phyloP scores from a whole-genome alignment of 2,329 filamentous ascomycete genomes.

The Beauveria asiatica region DNA sequence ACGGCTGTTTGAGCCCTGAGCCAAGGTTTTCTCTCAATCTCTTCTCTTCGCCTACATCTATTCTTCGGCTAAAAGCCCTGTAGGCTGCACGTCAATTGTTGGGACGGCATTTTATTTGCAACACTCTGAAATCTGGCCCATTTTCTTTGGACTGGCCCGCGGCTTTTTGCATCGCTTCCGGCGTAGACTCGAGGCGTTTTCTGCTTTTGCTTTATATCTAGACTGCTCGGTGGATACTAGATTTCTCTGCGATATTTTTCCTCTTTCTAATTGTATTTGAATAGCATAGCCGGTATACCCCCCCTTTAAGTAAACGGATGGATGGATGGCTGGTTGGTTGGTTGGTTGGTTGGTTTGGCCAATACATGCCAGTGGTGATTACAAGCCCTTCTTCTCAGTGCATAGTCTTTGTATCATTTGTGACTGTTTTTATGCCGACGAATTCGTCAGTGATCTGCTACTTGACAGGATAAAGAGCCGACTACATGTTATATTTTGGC shows the following conservation, averaged over 20 bases:
- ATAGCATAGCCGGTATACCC: slow-evolving; percentile 8
- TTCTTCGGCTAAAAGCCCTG: not conserved
- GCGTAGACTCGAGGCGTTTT: slow-evolving; percentile 3
- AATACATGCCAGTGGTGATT: not conserved
- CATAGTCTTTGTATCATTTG: not conserved
- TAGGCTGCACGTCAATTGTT: not conserved
- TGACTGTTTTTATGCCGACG: not conserved
- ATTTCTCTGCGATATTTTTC: not conserved
- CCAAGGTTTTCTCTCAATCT: not conserved
- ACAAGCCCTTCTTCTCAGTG: not conserved
- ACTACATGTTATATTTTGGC: slow-evolving; percentile 33
- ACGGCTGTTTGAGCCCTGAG: not conserved
- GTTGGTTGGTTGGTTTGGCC: not conserved
- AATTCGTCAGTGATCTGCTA: not conserved
- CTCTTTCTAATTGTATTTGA: slow-evolving; percentile 3
- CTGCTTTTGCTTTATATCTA: not conserved
- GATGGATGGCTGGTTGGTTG: not conserved
- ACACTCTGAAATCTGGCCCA: not conserved
- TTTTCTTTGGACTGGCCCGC: not conserved
- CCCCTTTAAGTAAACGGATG: not conserved
- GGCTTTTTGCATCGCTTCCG: not conserved
- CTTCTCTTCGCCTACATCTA: no score
- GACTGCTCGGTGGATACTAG: not conserved
- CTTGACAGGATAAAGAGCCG: not conserved
- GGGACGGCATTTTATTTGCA: not conserved